phyloP scores from a whole-genome alignment of 345 rosid genomes.

The Psidium guajava region DNA sequence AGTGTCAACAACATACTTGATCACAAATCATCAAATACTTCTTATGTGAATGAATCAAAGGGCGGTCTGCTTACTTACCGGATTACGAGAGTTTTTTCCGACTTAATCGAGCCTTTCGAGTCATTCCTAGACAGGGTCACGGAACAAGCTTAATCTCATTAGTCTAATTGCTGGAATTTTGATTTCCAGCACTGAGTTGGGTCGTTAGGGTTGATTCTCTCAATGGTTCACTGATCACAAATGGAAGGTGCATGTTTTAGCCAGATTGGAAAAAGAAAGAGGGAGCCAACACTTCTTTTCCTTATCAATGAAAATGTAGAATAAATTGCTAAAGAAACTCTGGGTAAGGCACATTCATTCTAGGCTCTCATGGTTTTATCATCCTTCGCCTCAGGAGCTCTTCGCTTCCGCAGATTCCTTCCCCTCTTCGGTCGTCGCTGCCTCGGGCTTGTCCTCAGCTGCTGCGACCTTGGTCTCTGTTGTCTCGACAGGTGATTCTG shows the following conservation, averaged over 20 bases:
- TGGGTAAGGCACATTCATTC: constrained; percentile 35
- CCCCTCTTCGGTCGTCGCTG: not conserved
- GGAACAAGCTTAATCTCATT: not conserved
- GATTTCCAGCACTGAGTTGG: not conserved
- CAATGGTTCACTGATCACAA: no score
- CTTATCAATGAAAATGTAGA: constrained; percentile 16
- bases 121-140: not conserved
- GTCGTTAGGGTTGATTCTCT: no score
- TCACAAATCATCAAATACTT: no score
- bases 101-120: not conserved
- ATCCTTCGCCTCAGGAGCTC: not conserved
- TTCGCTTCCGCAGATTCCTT: not conserved
- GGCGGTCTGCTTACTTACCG: not conserved
- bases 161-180: not conserved
- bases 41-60: no score
- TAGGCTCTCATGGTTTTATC: not conserved
- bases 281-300: no score
- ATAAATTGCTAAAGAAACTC: constrained; percentile 65
- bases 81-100: not conserved
- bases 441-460: not conserved
- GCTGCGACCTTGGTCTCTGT: not conserved
- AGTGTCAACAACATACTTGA: no score
- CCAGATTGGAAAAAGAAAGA: no score
- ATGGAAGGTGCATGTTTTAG: no score
- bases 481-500: not conserved